phyloP scores from a whole-genome alignment of 2,329 filamentous ascomycete genomes.

The Zymoseptoria passerinii region DNA sequence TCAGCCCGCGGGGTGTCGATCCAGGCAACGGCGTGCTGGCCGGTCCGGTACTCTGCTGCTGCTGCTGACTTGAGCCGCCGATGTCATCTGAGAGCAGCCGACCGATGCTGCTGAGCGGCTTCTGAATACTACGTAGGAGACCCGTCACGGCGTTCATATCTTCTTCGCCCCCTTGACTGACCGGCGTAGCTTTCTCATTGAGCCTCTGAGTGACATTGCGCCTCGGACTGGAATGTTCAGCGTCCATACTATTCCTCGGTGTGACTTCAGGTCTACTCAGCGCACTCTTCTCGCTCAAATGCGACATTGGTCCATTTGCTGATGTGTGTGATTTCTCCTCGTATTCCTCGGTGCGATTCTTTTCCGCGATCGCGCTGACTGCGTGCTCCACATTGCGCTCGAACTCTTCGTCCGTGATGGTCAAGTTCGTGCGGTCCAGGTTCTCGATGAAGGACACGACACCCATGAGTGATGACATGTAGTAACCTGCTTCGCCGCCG shows the following conservation, averaged over 20 bases:
- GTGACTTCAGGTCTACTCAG: conserved; percentile 50
- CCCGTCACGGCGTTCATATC: conserved; percentile 77
- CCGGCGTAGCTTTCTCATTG: conserved; percentile 16
- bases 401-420: conserved; percentile 90
- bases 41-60: conserved; percentile 26
- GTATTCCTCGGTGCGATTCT: conserved; percentile 58
- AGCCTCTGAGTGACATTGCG: conserved; percentile 44
- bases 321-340: conserved; percentile 28
- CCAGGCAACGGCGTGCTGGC: conserved; percentile 41
- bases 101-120: conserved; percentile 81
- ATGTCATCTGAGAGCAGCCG: conserved; percentile 79
- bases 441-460: conserved; percentile 96
- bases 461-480: conserved; percentile 90
- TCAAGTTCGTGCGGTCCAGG: conserved; percentile 85
- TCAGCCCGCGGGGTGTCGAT: conserved; percentile 42
- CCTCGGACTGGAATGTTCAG: conserved; percentile 52
- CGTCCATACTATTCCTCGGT: conserved; percentile 51
- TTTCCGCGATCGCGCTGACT: conserved; percentile 90
- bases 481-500: conserved; percentile 95
- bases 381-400: conserved; percentile 93
- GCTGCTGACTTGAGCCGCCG: conserved; percentile 20
- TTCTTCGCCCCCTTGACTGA: conserved; percentile 40
- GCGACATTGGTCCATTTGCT: conserved; percentile 29
- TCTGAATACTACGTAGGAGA: conserved; percentile 81
- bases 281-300: conserved; percentile 41